phyloP scores from a whole-genome alignment of 2,329 filamentous ascomycete genomes.

The Aspergillus neoniger region DNA sequence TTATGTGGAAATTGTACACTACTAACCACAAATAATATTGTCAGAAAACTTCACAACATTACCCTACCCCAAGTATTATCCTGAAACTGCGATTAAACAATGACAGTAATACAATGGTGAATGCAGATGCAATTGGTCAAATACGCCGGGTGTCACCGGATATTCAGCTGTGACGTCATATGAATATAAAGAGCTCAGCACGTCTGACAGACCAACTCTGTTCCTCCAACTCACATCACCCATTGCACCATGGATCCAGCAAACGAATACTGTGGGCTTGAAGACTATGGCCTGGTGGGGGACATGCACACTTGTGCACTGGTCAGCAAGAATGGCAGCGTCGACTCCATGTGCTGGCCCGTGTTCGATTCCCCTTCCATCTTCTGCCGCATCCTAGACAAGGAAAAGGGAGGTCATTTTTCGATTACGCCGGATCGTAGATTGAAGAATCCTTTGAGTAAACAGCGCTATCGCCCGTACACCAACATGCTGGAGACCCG shows the following conservation, averaged over 20 bases:
- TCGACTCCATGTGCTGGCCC: conserved; percentile 81
- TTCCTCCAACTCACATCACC: neutral
- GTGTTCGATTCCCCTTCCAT: conserved; percentile 76
- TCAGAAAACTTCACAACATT: too few relatives aligned
- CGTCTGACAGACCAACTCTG: neutral
- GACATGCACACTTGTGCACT: conserved; percentile 78
- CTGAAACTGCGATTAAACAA: too few relatives aligned
- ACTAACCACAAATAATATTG: too few relatives aligned
- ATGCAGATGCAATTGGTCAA: too few relatives aligned
- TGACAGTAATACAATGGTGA: too few relatives aligned
- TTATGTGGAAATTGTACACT: too few relatives aligned
- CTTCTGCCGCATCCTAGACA: conserved; percentile 73
- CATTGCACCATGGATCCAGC: neutral
- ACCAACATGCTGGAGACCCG: conserved; percentile 75
- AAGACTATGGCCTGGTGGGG: conserved; percentile 78
- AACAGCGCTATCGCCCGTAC: conserved; percentile 75
- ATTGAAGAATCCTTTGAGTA: conserved; percentile 60
- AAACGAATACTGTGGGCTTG: conserved; percentile 52
- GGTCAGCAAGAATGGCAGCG: conserved; percentile 71
- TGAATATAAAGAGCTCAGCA: neutral
- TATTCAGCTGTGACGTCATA: neutral
- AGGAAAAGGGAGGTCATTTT: conserved; percentile 73
- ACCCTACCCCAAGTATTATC: too few relatives aligned
- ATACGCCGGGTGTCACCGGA: too few relatives aligned
- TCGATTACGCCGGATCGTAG: conserved; percentile 59